Evolutionary conservation across 2,329 filamentous ascomycete species (phyloP), one percentile per base, ranked within the genome.

Genomic region (Pseudogymnoascus sp.): DNA sequence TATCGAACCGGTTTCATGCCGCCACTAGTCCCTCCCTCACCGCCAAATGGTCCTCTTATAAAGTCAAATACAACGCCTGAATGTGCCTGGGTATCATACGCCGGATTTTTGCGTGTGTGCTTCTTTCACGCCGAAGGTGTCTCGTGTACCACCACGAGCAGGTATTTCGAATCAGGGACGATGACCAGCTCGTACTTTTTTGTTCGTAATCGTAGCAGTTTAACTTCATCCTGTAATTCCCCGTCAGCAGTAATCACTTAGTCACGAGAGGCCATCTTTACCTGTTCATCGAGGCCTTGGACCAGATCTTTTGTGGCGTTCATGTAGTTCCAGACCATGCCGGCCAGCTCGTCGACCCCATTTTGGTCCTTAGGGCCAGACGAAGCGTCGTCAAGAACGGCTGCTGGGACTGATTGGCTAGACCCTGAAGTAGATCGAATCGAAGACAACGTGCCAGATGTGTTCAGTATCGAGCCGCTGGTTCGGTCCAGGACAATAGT

Each of bases 151-250:
- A 92, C 88, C 62, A 93, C 85, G 38, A 93, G 81, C 56, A 95
- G 79, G 75, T 90, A 96, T 71, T 90, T 92, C 42, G 83, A 72
- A 74, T 93, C 90, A 74, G 89, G 90, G 18, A 93, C 88, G 71
- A 95, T 90, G 64, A 95, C 88, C 66, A 95, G 78, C 75, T 96
- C 91, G 69, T 92, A 89, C 75, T 90, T 92, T 78, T 87, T 91
- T n/a, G 90, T 93, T 67, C 91, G 83, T 67, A 96, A 73, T 66
- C 90, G 82, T 61, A 95, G 75, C 59, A 95, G 78, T 76, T 88
- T 91, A 66, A 93, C 76, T 72, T 93, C 90, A 70, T 95, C 90
- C 82, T 89, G 67, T 12, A 23, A n/a, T 34, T 18, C 16, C 28
- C n/a, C 3, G 28, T 63, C n/a, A 63, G 50, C 34, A 56, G 50